phyloP scores from a whole-genome alignment of 177 flowering plant genomes.

The Tripterygium wilfordii region DNA sequence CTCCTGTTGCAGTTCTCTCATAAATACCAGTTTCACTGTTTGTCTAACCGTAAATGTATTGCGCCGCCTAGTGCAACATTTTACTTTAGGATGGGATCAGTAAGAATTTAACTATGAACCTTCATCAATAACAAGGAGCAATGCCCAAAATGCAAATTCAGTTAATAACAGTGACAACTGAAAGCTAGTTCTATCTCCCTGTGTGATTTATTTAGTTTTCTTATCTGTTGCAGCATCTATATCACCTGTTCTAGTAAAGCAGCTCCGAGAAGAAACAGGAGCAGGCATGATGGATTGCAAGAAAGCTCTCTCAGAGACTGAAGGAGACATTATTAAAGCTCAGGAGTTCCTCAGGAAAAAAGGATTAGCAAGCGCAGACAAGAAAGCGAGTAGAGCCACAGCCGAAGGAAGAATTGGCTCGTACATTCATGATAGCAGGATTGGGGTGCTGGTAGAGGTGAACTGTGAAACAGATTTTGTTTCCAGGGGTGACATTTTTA shows the following conservation, averaged over 20 bases:
- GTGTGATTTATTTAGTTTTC: neutral
- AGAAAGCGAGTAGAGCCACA: conserved; percentile 85
- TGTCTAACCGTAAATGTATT: no score
- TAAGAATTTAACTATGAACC: no score
- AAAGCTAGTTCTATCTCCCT: neutral
- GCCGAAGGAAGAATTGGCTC: conserved; percentile 97
- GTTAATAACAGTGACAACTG: no score
- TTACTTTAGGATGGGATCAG: no score
- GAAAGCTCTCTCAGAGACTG: conserved; percentile 83
- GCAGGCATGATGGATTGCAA: conserved; percentile 99
- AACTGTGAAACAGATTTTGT: conserved; percentile 99
- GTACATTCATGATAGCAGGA: conserved; percentile 88
- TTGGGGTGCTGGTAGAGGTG: conserved; percentile 87
- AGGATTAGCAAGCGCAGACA: conserved; percentile 97
- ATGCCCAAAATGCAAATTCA: no score
- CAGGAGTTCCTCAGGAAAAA: conserved; percentile 93
- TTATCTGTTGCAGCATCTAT: conserved; percentile 39
- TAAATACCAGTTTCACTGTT: no score
- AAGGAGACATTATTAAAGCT: conserved; percentile 83
- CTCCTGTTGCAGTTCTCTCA: no score
- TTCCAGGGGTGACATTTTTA: conserved; percentile 93
- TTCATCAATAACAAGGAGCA: no score
- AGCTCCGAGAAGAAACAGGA: conserved; percentile 94
- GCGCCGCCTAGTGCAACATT: no score
- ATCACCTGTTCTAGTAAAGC: conserved; percentile 92